These are phyloP conservation scores for Neurospora sp. DNA, from an alignment of 495 filamentous ascomycete species.

Conservation along the genomic window DNA sequence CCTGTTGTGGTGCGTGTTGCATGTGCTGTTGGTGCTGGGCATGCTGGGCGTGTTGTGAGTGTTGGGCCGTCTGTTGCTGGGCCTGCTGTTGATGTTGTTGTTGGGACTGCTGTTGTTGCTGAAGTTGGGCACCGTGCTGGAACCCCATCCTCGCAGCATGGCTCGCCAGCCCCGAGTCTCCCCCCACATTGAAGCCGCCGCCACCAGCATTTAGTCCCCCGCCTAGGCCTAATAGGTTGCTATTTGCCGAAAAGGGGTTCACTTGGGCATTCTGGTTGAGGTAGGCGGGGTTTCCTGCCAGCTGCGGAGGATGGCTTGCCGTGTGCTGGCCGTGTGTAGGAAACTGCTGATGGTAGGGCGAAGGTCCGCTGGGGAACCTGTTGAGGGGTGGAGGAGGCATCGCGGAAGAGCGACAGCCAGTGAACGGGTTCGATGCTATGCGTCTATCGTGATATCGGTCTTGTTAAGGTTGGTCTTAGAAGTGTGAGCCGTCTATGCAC, in stretches of 20 bases:
- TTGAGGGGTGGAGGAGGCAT: conserved; percentile 24
- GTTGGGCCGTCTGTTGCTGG: conserved; percentile 49
- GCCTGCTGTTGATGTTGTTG: conserved; percentile 18
- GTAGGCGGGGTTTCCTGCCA: conserved; percentile 29
- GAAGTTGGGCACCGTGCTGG: conserved; percentile 63
- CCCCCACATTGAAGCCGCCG: conserved; percentile 47
- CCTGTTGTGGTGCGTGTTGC: conserved; percentile 41
- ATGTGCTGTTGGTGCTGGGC: conserved; percentile 13
- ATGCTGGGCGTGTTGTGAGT: conserved; percentile 21
- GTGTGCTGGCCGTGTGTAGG: conserved; percentile 34
- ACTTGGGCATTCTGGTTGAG: conserved; percentile 54
- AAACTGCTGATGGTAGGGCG: conserved; percentile 38
- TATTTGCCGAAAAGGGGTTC: conserved; percentile 55
- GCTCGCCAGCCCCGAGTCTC: conserved; percentile 76
- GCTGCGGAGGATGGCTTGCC: conserved; percentile 27
- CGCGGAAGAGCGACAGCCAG: neutral
- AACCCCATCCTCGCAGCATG: conserved; percentile 84
- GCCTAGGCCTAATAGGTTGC: conserved; percentile 50
- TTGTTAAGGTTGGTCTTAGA: conserved; percentile 1
- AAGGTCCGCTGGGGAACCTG: conserved; percentile 25
- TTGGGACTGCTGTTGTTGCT: conserved; percentile 42
- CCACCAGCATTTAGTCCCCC: conserved; percentile 30
- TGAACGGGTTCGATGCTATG: neutral
- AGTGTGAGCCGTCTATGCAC: conserved; percentile 5
- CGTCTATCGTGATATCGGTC: conserved; percentile 8